Base-by-base conservation (phyloP, 129 eudicot species). In the Artemisia tridentata region DNA sequence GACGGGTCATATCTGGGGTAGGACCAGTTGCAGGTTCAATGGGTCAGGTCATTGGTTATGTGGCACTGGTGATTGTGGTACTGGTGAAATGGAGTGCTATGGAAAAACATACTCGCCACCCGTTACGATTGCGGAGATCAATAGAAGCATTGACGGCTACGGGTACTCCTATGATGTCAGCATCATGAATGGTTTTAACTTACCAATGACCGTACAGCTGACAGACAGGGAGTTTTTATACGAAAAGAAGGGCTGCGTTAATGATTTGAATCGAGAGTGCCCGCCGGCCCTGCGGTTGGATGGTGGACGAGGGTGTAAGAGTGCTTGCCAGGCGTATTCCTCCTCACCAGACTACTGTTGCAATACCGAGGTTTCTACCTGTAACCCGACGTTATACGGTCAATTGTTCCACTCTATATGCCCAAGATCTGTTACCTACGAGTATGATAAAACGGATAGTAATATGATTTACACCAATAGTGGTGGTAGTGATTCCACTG, bases 1-100 rank as follows among this genome's bases (percentile, higher is more conserved):
- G 92, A 65, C 67, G 19, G 92, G 88, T 45, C 4, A 16, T 5
- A n/a, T 75, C 11, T 75, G 79, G 78, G 78, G 72, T 15, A 54
- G 78, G 19, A 74, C 72, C 6, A 63, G 72, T 41, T 74, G 72
- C 65, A 41, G 53, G 47, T 53, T 68, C 27, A 4, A 51, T 15
- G 25, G n/a, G 23, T 25, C 72, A 7, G 72, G 72, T 7, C 45
- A 4, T 21, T 10, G 49, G 62, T 51, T 4, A 4, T 68, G 72
- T 17, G 23, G 3, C 60, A 68, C 72, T 2, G 72, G 72, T n/a
- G 61, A 27, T 23, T 68, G 72, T 18, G 20, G 12, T 4, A 46
- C 43, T 2, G 7, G 14, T 68, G 61, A 51, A 68, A 50, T 50
- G 48, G 49, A 68, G 29, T 68, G 72, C 25, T 5, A 51, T 25